Percentiles rank a stretch among this genome's conserved stretches.
These are phyloP conservation scores for Daedalea quercina DNA, from an alignment of 768 basidiomycete genomes.

Conservation along the genomic window DNA sequence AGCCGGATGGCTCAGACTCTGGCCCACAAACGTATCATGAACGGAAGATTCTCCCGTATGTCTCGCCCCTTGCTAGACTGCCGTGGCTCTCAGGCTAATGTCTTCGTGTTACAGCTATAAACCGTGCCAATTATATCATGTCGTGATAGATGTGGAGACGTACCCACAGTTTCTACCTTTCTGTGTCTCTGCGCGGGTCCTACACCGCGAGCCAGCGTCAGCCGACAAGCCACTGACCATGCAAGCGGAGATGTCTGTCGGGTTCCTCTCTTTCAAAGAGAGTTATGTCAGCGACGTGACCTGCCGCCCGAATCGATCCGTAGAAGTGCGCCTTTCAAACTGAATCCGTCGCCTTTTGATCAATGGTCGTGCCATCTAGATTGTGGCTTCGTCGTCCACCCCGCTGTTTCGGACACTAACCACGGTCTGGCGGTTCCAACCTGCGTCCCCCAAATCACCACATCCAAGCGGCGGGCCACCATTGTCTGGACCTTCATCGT, in stretches of 20 bases:
- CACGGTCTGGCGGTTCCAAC: conserved; percentile 71
- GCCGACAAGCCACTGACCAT: conserved; percentile 30
- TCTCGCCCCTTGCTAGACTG: conserved; percentile 12
- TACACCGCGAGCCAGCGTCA: conserved; percentile 28
- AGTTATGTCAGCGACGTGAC: conserved; percentile 83
- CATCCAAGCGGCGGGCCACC: conserved; percentile 24
- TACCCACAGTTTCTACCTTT: conserved; percentile 89
- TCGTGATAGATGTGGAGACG: conserved; percentile 84
- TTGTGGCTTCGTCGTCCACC: conserved; percentile 62
- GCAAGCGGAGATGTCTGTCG: conserved; percentile 83
- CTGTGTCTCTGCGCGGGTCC: conserved; percentile 68
- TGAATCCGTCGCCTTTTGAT: conserved; percentile 2
- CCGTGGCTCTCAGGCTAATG: conserved; percentile 3
- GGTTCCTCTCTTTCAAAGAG: conserved; percentile 83
- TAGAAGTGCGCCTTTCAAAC: conserved; percentile 50
- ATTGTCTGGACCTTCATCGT: conserved; percentile 2
- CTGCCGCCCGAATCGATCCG: conserved; percentile 69
- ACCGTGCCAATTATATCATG: conserved; percentile 68
- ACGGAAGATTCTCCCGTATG: conserved; percentile 83
- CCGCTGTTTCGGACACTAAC: conserved; percentile 67
- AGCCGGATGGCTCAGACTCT: conserved; percentile 20
- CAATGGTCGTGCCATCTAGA: conserved; percentile 34
- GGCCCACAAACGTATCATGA: conserved; percentile 70
- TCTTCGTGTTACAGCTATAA: conserved; percentile 56
- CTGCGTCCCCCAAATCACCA: conserved; percentile 38